Evolutionary conservation across 2,329 filamentous ascomycete species (phyloP).

Genomic region (Biscogniauxia sp.): DNA sequence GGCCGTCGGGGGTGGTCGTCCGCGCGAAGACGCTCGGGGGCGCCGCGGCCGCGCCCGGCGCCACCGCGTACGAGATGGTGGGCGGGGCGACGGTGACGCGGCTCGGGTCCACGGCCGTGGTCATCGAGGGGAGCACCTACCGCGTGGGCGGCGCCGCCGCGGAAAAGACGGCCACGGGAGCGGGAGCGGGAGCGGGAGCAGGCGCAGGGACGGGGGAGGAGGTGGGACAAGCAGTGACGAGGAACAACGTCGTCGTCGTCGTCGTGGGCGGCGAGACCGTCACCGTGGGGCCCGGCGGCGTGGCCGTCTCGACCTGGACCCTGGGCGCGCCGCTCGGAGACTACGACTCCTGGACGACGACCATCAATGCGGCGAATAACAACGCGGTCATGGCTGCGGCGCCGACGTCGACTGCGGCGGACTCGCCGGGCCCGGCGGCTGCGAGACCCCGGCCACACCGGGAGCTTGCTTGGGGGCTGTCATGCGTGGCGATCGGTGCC

Average conservation of each 20-base stretch:
- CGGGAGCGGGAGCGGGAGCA: constrained; percentile 44
- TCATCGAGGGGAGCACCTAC: constrained; percentile 51
- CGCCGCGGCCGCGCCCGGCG: constrained; percentile 31
- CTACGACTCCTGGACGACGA: constrained; percentile 37
- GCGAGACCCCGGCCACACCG: constrained; percentile 13
- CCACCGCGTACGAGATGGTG: constrained; percentile 45
- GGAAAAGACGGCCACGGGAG: background rate
- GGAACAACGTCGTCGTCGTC: no score
- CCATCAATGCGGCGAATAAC: constrained; percentile 36
- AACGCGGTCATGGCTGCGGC: constrained; percentile 18
- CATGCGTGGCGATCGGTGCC: constrained; percentile 41
- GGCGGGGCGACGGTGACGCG: constrained; percentile 53
- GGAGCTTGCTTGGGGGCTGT: constrained; percentile 12
- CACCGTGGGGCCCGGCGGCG: constrained; percentile 49
- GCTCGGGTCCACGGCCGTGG: constrained; percentile 45
- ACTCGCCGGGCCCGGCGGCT: constrained; percentile 18
- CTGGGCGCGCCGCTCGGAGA: constrained; percentile 43
- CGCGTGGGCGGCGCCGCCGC: constrained; percentile 46
- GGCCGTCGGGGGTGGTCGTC: constrained; percentile 42
- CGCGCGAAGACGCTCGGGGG: constrained; percentile 45
- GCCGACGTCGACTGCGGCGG: constrained; percentile 16
- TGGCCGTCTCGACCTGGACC: constrained; percentile 46
- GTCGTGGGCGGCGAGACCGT: constrained; percentile 41
- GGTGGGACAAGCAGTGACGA: constrained; percentile 12
- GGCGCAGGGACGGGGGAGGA: no score